Evolutionary conservation across 2,329 filamentous ascomycete species (phyloP).

Genomic region (Diplodia sapinea): DNA sequence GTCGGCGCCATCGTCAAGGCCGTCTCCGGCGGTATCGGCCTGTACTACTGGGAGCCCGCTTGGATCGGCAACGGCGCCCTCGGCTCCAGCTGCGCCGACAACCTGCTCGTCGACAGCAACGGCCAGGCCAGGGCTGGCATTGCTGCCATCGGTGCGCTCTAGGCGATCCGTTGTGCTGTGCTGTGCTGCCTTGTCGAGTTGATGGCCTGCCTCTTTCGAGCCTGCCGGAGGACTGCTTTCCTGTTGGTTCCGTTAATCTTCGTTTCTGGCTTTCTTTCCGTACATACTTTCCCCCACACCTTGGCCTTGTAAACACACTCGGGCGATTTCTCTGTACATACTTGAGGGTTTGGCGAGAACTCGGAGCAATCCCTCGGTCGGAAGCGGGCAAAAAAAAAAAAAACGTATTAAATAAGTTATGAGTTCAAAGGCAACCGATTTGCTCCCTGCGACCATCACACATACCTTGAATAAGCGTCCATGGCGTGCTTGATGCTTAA

Average conservation of each 20-base stretch:
- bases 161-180: neutral
- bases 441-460: too few relatives aligned
- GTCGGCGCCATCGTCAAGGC: conserved; percentile 63
- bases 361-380: neutral
- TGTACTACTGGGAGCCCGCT: conserved; percentile 69
- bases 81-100: conserved; percentile 69
- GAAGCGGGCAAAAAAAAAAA: neutral
- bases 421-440: neutral
- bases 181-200: neutral
- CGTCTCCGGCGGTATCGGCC: conserved; percentile 63
- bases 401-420: neutral
- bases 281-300: neutral
- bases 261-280: neutral
- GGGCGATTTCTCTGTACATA: neutral
- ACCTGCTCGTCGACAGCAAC: conserved; percentile 65
- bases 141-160: conserved; percentile 7
- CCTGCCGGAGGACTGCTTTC: neutral
- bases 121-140: conserved; percentile 51
- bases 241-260: neutral
- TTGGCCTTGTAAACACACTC: neutral
- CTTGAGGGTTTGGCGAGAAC: neutral
- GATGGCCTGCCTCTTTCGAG: neutral
- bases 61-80: conserved; percentile 71
- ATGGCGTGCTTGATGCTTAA: too few relatives aligned
- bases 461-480: neutral